Evolutionary conservation across 495 filamentous ascomycete genomes (phyloP), one percentile per base, ranked within the genome.

Genomic region (Talaromyces borbonicus): DNA sequence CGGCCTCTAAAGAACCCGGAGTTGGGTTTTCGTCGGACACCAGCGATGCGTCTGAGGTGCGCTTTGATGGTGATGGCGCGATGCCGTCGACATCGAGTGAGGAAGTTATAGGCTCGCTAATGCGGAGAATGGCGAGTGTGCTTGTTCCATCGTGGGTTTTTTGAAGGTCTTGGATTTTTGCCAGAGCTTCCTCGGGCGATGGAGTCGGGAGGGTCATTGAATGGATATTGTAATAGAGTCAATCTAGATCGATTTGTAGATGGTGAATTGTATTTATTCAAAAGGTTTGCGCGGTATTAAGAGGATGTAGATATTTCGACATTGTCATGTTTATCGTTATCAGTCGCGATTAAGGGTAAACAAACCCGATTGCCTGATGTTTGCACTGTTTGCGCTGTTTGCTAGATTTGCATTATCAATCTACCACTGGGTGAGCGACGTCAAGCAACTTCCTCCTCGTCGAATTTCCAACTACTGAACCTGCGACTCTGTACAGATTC

Each of bases 1-100:
- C 89, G 22, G 85, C 85, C 50, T 88, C 82, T 4, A 95, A 72
- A 11, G 78, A 82, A 7, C 81, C 77, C 1, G 87, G 85, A 12
- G 82, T 86, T 0, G 81, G 77, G 41, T 79, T 75, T 40, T 84
- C 80, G 47, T 84, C 67, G 7, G 77, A 72, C 20, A 74, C 63
- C 48, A 63, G 67, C 20, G 85, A 88, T 23, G 79, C 74, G 63
- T 88, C 84, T 4, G 88, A 95, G 46, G 69, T 74, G 50, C 81
- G 72, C 38, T 74, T 75, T 7, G 67, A 59, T 5, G 66, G 63
- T 12, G 57, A 61, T 2, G 45, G 27, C 9, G 48, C 52, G 1
- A 51, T 40, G 8, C 55, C 53, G 25, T 64, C 57, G 37, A 64
- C 54, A 29, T 73, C 65, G 12, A 61, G 54, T 8, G 62, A 61